Evolutionary conservation across 768 basidiomycete genomes (phyloP), one percentile per base, ranked within the genome.

Genomic region (Paxillus ammoniavirescens): DNA sequence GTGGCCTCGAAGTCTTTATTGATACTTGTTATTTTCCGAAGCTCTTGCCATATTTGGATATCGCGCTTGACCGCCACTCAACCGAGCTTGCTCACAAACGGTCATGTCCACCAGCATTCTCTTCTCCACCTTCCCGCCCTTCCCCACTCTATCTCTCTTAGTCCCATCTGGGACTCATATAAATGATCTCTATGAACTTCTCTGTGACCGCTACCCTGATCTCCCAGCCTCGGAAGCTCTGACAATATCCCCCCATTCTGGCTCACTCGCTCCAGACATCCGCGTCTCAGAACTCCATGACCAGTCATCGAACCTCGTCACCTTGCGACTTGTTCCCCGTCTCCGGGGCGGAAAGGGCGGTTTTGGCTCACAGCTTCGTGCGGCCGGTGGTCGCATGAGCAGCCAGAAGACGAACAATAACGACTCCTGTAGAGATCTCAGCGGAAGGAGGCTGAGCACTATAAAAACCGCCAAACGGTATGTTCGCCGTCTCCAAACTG

Each of bases 321-420:
- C 80, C 2, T 75, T 98, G 1, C 80, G 91, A 0, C 76, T 96
- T n/a, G 74, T 80, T 1, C 87, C 92, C 0, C 77, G 86, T 23
- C 66, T 98, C 7, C 77, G 79, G 3, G 96, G 96, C 46, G 97
- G 97, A 17, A 99, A 98, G 73, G 96, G 97, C 68, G 97, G 96
- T 33, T 98, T 99, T 65, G 97, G 97, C 4, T 91, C 89, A 15
- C 94, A 98, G 75, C 78, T 99, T 59, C 82, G 97, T 69, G 96
- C 97, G 0, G 96, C 96, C 13, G 97, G 97, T 59, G 96, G 97
- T 12, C 82, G 96, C 31, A 99, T 99, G 97, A 92, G 89, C 65
- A 90, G 87, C 61, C 92, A 94, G 75, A 93, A 93, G 77, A 93
- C 93, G 21, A 94, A 79, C 70, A 95, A 94, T 70, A 94, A 94